Percentiles rank a stretch among this genome's conserved stretches.
These are phyloP conservation scores for Ceratobasidium sp. DNA, from an alignment of 1,284 basidiomycete genomes.

Conservation along the genomic window DNA sequence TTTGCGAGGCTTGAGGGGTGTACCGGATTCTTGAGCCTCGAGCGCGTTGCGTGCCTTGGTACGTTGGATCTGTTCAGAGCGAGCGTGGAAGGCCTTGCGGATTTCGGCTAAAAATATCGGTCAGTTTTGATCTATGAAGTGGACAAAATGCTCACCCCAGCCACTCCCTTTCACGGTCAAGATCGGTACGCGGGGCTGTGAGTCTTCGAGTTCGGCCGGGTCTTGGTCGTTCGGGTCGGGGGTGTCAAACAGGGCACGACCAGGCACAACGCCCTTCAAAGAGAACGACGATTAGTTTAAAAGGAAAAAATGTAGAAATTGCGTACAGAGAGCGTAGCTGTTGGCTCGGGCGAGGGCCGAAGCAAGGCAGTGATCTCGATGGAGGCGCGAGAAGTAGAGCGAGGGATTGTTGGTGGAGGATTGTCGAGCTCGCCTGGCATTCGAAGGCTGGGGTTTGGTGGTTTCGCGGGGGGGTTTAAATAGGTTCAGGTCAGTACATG, in stretches of 20 bases:
- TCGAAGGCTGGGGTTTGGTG: background rate
- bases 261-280: background rate
- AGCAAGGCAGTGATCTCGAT: background rate
- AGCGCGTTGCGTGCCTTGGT: conserved; percentile 1
- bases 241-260: background rate
- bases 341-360: background rate
- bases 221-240: background rate
- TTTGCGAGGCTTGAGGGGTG: background rate
- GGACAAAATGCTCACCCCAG: background rate
- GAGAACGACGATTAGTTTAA: background rate
- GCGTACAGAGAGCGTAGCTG: background rate
- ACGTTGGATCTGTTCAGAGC: background rate
- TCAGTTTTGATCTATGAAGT: background rate
- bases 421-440: background rate
- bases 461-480: background rate
- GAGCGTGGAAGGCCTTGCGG: background rate
- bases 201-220: background rate
- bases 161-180: background rate
- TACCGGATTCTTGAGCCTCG: background rate
- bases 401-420: background rate
- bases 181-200: background rate
- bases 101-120: background rate
- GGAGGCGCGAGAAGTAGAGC: background rate
- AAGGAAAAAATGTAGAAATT: background rate
- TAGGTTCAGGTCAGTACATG: too few species aligned